Conservation (phyloP, 2,329 filamentous ascomycete species). For the Hypoxylon sp. region DNA sequence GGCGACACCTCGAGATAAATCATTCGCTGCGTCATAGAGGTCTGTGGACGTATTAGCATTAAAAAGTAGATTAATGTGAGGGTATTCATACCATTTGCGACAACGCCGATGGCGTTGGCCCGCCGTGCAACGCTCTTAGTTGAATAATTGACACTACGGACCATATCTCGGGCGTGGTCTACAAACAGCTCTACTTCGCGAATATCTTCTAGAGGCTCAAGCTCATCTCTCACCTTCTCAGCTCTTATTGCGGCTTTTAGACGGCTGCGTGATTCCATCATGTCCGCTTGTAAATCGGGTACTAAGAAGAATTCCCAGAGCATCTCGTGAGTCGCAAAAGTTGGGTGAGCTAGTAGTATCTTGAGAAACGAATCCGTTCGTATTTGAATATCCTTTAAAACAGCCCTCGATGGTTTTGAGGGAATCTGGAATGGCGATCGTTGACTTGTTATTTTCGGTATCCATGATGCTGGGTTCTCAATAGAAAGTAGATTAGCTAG, state of each 20-base stretch:
- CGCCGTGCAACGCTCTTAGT: conserved; percentile 86
- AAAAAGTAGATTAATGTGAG: neutral
- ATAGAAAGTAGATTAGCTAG: conserved; percentile 85
- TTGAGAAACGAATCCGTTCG: conserved; percentile 90
- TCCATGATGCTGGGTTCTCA: conserved; percentile 96
- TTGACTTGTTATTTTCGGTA: conserved; percentile 82
- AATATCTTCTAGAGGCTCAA: conserved; percentile 84
- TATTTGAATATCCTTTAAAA: conserved; percentile 89
- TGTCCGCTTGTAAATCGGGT: conserved; percentile 89
- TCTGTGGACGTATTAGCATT: conserved; percentile 64
- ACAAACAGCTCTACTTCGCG: conserved; percentile 94
- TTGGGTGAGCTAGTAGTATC: conserved; percentile 88
- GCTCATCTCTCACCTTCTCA: conserved; percentile 91
- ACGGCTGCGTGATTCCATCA: conserved; percentile 89
- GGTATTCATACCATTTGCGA: conserved; percentile 67
- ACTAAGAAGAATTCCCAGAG: conserved; percentile 99
- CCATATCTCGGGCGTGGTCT: conserved; percentile 89
- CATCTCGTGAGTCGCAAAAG: conserved; percentile 96
- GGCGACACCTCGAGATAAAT: conserved; percentile 67
- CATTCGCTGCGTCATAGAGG: conserved; percentile 74
- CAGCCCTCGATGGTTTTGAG: conserved; percentile 88
- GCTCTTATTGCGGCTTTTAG: conserved; percentile 86
- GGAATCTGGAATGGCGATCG: conserved; percentile 94
- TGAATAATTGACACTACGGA: conserved; percentile 85
- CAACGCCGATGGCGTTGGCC: conserved; percentile 79